Evolutionary conservation across 176 grass and related monocot genomes (phyloP).

Genomic region (Cymbopogon citratus): DNA sequence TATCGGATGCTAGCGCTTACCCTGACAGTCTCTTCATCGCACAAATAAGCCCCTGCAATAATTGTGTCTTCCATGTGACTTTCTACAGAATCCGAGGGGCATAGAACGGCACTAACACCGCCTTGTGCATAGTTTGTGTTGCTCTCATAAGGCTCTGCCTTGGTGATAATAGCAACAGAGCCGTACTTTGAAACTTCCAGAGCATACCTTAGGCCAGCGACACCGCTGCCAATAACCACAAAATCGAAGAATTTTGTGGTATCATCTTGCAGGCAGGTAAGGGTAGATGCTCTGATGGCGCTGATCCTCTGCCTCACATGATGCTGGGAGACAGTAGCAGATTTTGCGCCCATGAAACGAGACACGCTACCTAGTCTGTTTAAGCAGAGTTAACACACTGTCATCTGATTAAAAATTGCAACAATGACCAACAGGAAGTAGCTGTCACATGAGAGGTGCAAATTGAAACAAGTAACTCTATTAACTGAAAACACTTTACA

Average conservation of each 20-base stretch:
- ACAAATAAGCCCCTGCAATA: conserved; percentile 90
- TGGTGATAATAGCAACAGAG: conserved; percentile 86
- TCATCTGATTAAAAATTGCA: conserved; percentile 17
- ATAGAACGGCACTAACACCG: conserved; percentile 91
- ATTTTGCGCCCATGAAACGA: conserved; percentile 30
- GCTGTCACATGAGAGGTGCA: not conserved
- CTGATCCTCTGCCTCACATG: not conserved
- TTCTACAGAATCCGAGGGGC: conserved; percentile 90
- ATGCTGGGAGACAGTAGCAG: conserved; percentile 11
- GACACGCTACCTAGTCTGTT: conserved; percentile 37
- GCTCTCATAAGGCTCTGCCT: conserved; percentile 93
- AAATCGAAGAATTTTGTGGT: conserved; percentile 78
- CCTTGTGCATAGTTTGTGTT: conserved; percentile 99
- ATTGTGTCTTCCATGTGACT: conserved; percentile 97
- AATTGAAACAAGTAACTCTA: not conserved
- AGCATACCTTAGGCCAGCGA: conserved; percentile 91
- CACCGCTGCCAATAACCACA: conserved; percentile 83
- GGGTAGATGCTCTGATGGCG: conserved; percentile 32
- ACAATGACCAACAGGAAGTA: not conserved
- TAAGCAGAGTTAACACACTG: not conserved
- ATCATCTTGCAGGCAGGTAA: conserved; percentile 41
- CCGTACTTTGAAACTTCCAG: conserved; percentile 89
- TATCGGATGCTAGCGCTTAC: conserved; percentile 41
- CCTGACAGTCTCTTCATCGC: conserved; percentile 88
- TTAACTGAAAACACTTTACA: not conserved